These are phyloP conservation scores for Diaporthe humulicola DNA, from an alignment of 2,329 filamentous ascomycete species.

Conservation along the genomic window DNA sequence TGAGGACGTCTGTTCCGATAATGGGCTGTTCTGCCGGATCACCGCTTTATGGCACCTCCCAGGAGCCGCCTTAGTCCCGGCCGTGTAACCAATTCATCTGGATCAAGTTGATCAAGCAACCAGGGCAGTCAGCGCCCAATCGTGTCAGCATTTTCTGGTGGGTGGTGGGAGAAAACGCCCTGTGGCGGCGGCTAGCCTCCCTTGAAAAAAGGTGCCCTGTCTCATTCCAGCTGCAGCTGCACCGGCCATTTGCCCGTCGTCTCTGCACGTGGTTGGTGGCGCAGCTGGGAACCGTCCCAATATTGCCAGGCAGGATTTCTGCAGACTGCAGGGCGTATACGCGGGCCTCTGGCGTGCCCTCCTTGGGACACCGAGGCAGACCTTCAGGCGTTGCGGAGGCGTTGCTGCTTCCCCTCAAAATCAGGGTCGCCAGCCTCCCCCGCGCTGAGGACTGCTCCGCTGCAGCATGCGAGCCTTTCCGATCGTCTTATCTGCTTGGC, in stretches of 20 bases:
- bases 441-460: constrained; percentile 1
- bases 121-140: constrained; percentile 3
- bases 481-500: not conserved
- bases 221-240: constrained; percentile 9
- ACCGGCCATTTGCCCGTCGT: constrained; percentile 14
- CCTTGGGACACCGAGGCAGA: constrained; percentile 7
- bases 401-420: not conserved
- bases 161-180: constrained; percentile 11
- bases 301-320: constrained; percentile 22
- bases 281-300: not conserved
- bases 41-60: constrained; percentile 9
- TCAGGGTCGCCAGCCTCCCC: not conserved
- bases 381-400: constrained; percentile 4
- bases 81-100: constrained; percentile 28
- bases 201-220: not conserved
- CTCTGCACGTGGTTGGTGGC: constrained; percentile 16
- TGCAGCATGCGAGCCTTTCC: not conserved
- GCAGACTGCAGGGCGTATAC: not conserved
- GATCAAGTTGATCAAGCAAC: constrained; percentile 5
- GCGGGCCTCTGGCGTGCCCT: constrained; percentile 9
- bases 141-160: constrained; percentile 12
- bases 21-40: not conserved
- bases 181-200: constrained; percentile 4
- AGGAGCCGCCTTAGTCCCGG: not conserved
- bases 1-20: not conserved